Base-by-base conservation (phyloP, 306 rosid species). In the Heteromeles arbutifolia region DNA sequence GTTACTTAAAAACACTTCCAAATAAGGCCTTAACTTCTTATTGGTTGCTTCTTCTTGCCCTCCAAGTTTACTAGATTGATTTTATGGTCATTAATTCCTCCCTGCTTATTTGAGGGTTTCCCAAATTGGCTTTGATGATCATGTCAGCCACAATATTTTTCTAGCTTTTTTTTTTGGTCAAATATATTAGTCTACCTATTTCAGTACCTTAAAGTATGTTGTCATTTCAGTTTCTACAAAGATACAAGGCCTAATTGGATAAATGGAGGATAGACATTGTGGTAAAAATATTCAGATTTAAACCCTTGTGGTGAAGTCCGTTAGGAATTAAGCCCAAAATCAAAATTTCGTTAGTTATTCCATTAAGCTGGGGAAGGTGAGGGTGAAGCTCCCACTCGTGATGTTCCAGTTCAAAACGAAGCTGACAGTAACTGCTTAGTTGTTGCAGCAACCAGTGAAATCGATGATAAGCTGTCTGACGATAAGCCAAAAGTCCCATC, bases 321-420 rank as follows among this genome's bases (percentile, higher is more conserved):
- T 44, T 44, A 44, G 14, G 4, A 44, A 44, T 44, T 44, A 44
- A 44, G 17, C 17, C 17, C 17, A 44, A 0, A 44, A 11, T 12
- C 17, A 44, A 12, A 44, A 44, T 44, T 44, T 44, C 5, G 5
- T 12, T 44, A 12, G 4, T 44, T 44, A 3, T 15, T 44, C 2
- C 14, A 15, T 44, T 44, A 44, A 12, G 17, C 48, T 43, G 88
- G 81, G 48, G 77, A 89, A 64, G 87, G 67, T 37, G 93, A 82
- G 83, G 63, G 34, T 65, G 65, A 70, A 67, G 58, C 85, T 54
- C 69, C 92, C n/a, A 44, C 77, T 24, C 54, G 56, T 64, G 59
- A 44, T 65, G 68, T 67, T 77, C 77, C 82, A 52, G 37, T 63
- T 82, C 84, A 76, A 79, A 77, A 32, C 65, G 85, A 80, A 75